These are phyloP conservation scores for Boletellus emodensis DNA, from an alignment of 768 basidiomycete genomes.

Conservation along the genomic window DNA sequence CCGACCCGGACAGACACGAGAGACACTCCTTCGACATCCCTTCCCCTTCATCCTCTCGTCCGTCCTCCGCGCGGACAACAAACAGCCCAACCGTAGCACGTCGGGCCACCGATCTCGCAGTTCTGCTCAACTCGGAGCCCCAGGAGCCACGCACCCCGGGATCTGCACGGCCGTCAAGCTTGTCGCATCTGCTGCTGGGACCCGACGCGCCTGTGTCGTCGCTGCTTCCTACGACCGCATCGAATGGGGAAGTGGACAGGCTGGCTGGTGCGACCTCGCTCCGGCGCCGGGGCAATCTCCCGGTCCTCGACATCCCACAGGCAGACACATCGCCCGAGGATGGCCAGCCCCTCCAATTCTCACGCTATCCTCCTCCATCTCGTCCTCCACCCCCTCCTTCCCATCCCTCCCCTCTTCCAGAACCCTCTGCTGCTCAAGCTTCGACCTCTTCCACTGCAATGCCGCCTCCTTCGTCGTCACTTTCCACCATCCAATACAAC, in stretches of 20 bases:
- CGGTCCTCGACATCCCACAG: slow-evolving; percentile 31
- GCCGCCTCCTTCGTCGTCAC: slow-evolving; percentile 20
- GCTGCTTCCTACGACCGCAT: slow-evolving; percentile 1
- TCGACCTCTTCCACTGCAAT: slow-evolving; percentile 33
- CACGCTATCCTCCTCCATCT: slow-evolving; percentile 25
- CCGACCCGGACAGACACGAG: slow-evolving; percentile 27
- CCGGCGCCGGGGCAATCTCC: slow-evolving; percentile 29
- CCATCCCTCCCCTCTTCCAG: slow-evolving; percentile 37
- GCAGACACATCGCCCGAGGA: slow-evolving; percentile 24
- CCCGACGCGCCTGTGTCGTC: slow-evolving; percentile 25
- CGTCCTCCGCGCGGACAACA: slow-evolving; percentile 30
- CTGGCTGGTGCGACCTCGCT: slow-evolving; percentile 23
- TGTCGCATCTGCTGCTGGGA: slow-evolving; percentile 38
- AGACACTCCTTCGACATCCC: slow-evolving; percentile 29
- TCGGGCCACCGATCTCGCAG: slow-evolving; percentile 73
- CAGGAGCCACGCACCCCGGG: slow-evolving; percentile 34
- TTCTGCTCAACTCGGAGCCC: slow-evolving; percentile 67
- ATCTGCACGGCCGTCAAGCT: slow-evolving; percentile 41
- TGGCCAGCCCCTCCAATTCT: slow-evolving; percentile 19
- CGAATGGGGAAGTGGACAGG: slow-evolving; percentile 26
- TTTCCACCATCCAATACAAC: slow-evolving; percentile 54
- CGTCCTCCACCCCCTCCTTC: slow-evolving; percentile 28
- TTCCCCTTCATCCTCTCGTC: slow-evolving; percentile 37
- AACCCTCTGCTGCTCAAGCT: slow-evolving; percentile 22
- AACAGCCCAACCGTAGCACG: slow-evolving; percentile 49